Conservation (phyloP, 1,284 basidiomycete genomes). For the Sparassis latifolia region DNA sequence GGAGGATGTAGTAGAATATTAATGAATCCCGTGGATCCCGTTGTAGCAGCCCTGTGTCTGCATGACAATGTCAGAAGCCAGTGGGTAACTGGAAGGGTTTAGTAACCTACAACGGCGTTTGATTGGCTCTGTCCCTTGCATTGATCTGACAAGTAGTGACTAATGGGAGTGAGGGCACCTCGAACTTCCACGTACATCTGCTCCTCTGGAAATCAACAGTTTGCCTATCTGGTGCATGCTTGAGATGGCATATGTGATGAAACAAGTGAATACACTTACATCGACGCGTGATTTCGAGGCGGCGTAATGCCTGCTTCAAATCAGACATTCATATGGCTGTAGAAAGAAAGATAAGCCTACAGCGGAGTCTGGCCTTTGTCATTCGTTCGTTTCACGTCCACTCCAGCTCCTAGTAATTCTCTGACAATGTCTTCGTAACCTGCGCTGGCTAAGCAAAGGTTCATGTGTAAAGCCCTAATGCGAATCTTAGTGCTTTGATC, state of each 20-base stretch:
- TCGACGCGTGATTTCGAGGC: constrained; percentile 89
- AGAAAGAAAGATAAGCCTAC: constrained; percentile 38
- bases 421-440: constrained; percentile 75
- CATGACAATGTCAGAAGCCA: constrained; percentile 7
- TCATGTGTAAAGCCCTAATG: neutral
- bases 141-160: constrained; percentile 64
- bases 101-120: constrained; percentile 72
- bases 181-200: constrained; percentile 56
- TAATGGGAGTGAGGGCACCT: neutral
- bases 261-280: constrained; percentile 4
- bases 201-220: constrained; percentile 77
- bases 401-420: constrained; percentile 80
- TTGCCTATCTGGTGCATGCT: constrained; percentile 71
- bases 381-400: constrained; percentile 76
- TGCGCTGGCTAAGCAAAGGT: constrained; percentile 55
- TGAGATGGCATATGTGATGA: constrained; percentile 4
- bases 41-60: constrained; percentile 92
- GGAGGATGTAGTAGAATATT: constrained; percentile 72
- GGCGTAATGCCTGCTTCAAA: constrained; percentile 73
- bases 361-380: constrained; percentile 84
- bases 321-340: no score
- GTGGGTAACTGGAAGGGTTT: constrained; percentile 13
- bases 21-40: constrained; percentile 84
- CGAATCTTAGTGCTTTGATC: constrained; percentile 7
- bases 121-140: constrained; percentile 84